Evolutionary conservation across 768 basidiomycete genomes (phyloP).

Genomic region (Serendipita sp.): DNA sequence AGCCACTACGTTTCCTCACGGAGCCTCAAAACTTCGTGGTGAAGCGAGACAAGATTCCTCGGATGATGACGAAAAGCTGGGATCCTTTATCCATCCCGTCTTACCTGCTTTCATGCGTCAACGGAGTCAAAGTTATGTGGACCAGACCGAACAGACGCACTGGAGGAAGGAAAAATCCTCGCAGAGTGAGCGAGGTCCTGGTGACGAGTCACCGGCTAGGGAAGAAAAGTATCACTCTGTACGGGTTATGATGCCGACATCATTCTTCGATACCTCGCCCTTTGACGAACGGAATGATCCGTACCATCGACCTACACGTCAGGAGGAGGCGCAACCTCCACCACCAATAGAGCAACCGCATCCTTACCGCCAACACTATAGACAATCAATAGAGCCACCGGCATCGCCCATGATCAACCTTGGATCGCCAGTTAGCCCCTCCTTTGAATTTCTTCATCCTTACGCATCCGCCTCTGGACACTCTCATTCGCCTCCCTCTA

Average conservation of each 20-base stretch:
- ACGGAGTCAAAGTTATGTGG: constrained; percentile 2
- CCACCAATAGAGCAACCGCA: neutral
- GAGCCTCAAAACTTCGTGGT: constrained; percentile 1
- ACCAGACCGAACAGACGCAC: neutral
- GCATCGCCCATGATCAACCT: neutral
- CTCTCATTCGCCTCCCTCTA: neutral
- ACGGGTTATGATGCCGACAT: neutral
- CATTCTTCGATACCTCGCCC: neutral
- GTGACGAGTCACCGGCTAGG: neutral
- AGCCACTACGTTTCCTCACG: neutral
- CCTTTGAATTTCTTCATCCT: constrained; percentile 2
- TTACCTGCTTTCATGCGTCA: neutral
- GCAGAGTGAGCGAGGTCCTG: neutral
- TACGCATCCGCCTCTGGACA: neutral
- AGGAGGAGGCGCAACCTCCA: neutral
- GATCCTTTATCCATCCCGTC: neutral
- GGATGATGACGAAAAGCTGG: neutral
- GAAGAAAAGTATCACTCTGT: neutral
- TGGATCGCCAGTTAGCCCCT: neutral
- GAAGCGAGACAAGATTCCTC: neutral
- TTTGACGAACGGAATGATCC: neutral
- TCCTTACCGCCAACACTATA: neutral
- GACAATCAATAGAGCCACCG: neutral
- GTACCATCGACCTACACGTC: neutral
- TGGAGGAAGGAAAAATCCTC: neutral